Evolutionary conservation across 148 eudicot genomes (phyloP).

Genomic region (Spergularia bocconei): DNA sequence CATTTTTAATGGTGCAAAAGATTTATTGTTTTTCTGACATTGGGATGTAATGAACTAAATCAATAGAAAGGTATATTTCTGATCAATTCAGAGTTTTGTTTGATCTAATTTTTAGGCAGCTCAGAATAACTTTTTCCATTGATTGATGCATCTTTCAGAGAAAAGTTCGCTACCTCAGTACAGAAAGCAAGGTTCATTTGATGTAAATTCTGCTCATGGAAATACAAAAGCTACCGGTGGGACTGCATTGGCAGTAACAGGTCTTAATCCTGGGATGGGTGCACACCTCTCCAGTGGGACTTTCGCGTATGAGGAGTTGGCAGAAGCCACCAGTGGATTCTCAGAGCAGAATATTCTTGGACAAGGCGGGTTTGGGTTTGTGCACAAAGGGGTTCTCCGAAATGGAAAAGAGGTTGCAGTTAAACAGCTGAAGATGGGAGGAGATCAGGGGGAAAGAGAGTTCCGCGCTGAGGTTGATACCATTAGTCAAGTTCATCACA

Average conservation of each 20-base stretch:
- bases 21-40: not conserved
- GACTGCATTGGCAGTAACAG: not conserved
- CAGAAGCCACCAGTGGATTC: conserved; percentile 41
- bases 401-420: conserved; percentile 55
- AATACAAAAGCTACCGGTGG: not conserved
- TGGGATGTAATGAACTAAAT: not conserved
- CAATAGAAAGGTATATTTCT: not conserved
- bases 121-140: not conserved
- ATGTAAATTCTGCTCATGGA: conserved; percentile 6
- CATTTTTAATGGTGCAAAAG: not conserved
- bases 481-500: conserved; percentile 58
- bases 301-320: conserved; percentile 38
- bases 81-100: too few relatives aligned
- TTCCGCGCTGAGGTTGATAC: conserved; percentile 53
- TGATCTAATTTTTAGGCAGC: conserved; percentile 1
- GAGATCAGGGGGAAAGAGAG: conserved; percentile 52
- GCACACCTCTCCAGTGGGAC: conserved; percentile 27
- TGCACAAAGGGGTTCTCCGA: conserved; percentile 46
- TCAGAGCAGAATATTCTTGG: conserved; percentile 44
- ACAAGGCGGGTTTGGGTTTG: conserved; percentile 53
- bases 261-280: conserved; percentile 10
- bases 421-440: conserved; percentile 49
- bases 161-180: conserved; percentile 31
- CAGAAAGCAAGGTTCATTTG: conserved; percentile 26
- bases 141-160: conserved; percentile 18